These are phyloP conservation scores for Lasiodiplodia theobromae DNA, from an alignment of 2,329 filamentous ascomycete species.

Conservation along the genomic window DNA sequence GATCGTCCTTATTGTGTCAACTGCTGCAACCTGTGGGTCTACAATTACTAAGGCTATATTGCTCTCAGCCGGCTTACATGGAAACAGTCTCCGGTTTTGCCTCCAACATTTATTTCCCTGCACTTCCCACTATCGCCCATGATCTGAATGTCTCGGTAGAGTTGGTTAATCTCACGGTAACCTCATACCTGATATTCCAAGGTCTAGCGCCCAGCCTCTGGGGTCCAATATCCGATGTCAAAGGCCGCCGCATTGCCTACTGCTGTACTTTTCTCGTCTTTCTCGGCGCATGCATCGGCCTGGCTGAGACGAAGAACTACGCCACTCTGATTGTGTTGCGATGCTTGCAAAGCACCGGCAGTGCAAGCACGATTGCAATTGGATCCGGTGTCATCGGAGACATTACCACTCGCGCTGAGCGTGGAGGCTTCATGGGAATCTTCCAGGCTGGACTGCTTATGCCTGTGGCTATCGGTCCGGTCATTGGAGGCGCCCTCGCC, in stretches of 20 bases:
- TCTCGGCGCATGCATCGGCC: constrained; percentile 50
- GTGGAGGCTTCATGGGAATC: constrained; percentile 46
- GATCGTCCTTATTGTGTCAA: constrained; percentile 57
- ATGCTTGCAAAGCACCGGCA: constrained; percentile 54
- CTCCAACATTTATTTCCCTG: constrained; percentile 57
- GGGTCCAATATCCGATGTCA: constrained; percentile 49
- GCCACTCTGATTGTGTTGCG: constrained; percentile 50
- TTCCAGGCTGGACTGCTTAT: constrained; percentile 43
- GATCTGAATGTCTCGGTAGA: constrained; percentile 49
- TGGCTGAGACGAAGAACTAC: constrained; percentile 45
- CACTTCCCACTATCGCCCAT: constrained; percentile 49
- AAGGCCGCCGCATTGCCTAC: constrained; percentile 35
- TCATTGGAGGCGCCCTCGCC: constrained; percentile 58
- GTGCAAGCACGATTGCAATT: constrained; percentile 53
- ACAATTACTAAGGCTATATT: constrained; percentile 40
- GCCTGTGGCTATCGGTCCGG: constrained; percentile 55
- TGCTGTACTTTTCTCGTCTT: constrained; percentile 39
- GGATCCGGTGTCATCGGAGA: constrained; percentile 54
- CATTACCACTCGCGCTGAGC: constrained; percentile 50
- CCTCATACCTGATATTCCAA: constrained; percentile 55
- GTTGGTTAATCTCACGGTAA: constrained; percentile 53
- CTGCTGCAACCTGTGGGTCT: constrained; percentile 54
- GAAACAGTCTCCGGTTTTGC: constrained; percentile 50
- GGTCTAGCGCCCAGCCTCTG: constrained; percentile 52
- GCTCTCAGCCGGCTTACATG: constrained; percentile 9